Conservation (phyloP, 371 early-diverging fungal species). For the Syncephalis fuscata region DNA sequence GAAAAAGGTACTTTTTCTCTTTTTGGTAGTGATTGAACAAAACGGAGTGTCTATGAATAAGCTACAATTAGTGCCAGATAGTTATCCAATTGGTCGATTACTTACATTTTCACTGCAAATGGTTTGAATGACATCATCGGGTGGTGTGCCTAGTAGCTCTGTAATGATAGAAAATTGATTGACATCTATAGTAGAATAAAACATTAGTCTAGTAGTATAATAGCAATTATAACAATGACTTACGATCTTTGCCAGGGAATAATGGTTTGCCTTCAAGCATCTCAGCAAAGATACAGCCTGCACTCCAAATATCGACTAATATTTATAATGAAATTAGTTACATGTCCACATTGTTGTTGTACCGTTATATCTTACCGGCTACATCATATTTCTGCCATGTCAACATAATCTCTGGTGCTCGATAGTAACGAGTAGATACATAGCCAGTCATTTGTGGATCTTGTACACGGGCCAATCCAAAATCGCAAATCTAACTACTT, state of each 20-base stretch:
- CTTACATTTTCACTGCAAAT: conserved; percentile 82
- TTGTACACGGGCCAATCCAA: conserved; percentile 87
- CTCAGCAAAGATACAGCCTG: conserved; percentile 98
- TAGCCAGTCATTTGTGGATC: conserved; percentile 91
- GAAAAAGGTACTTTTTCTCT: conserved; percentile 65
- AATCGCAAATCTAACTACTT: conserved; percentile 74
- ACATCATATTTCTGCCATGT: conserved; percentile 96
- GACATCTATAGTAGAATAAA: conserved; percentile 33
- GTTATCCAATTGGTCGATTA: background rate
- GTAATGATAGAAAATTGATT: conserved; percentile 91
- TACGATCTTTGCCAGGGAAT: conserved; percentile 94
- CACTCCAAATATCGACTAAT: conserved; percentile 97
- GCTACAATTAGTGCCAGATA: background rate
- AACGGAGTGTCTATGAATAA: conserved; percentile 56
- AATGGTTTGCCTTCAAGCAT: conserved; percentile 91
- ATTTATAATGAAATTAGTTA: background rate
- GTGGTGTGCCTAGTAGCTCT: conserved; percentile 84
- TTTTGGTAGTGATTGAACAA: conserved; percentile 74
- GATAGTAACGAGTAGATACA: conserved; percentile 95
- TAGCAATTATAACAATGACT: conserved; percentile 11
- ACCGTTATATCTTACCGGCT: conserved; percentile 33
- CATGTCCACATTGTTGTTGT: background rate
- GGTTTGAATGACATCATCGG: conserved; percentile 80
- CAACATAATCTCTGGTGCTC: conserved; percentile 97
- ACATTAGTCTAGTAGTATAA: background rate